Evolutionary conservation across 108 stramenopile genomes (phyloP), one percentile per base, ranked within the genome.

Genomic region (Nitzschia putrida): DNA sequence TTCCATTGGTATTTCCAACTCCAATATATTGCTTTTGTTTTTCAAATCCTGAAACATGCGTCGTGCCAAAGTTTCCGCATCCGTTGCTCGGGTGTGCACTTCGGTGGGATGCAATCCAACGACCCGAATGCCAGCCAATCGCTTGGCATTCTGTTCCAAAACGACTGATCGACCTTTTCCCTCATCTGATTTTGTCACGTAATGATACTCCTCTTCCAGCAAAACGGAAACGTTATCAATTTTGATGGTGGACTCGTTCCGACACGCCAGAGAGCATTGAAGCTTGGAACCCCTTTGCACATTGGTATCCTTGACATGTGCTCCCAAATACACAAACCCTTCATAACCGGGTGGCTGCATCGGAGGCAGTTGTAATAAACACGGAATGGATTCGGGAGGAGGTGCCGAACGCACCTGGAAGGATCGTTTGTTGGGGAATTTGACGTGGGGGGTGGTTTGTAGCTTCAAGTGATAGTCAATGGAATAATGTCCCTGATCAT

Each of bases 201-300:
- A 79, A 23, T 56, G 20, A 12, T 77, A 66, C 13, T 74, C 66
- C 41, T 80, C 75, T 22, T 53, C 66, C 40, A 80, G n/a, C 5
- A 26, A 18, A 3, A 73, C 63, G n/a, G 59, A 64, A 1, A 63
- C 76, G 13, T 57, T 42, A 7, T 69, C 57, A 23, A 81, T 78
- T 13, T 53, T 39, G 39, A 56, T 38, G 21, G 73, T 56, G 0
- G 80, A 77, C 6, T 73, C 60, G 57, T 81, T 81, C 21, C 73
- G 59, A 40, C 77, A 81, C 8, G 80, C 72, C 57, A 81, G 57
- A 23, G 60, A 61, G 34, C 72, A 38, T n/a, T 73, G 44, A 9
- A 74, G 40, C 16, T 50, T 53, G 38, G 69, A 50, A 0, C 80
- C 80, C 11, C 61, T 39, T 7, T 59, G 51, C 5, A 81, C 42